Evolutionary conservation across 805 yeast species (phyloP), one percentile per base, ranked within the genome.

Genomic region (Candida nemodendra): DNA sequence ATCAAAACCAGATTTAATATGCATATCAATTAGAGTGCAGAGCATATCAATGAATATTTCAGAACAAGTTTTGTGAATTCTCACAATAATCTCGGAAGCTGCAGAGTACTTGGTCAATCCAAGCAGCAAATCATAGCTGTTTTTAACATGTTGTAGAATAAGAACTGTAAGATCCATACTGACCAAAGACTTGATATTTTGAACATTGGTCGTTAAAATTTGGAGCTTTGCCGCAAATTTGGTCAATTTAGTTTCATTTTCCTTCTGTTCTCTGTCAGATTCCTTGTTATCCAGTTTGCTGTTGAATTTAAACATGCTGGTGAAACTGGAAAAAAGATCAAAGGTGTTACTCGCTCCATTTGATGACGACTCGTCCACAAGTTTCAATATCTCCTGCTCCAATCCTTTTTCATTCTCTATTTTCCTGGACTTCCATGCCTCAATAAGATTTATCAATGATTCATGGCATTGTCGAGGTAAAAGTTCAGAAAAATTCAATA

Each of bases 141-240:
- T 65, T 44, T 80, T 79, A 4, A 91, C 91, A 22, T 74, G 75
- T 47, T 82, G 84, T 36, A 90, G 66, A 7, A 86, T 70, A 34
- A 76, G 74, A 42, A 86, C 74, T 1, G 91, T 83, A 32, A 91
- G 67, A 54, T 90, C 95, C 33, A 91, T 75, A 51, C 89, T 84
- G 42, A 91, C 81, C 21, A 86, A 76, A 4, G 81, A 72, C 51
- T 83, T 84, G 51, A 93, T 76, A 13, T 84, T 81, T 47, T 80
- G 81, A 44, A 93, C 72, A 46, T 86, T 86, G 26, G 78, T 81
- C 18, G 79, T 78, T 53, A 91, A 69, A 21, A 90, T 79, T 44
- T 85, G 87, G 18, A 89, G 74, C 48, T 82, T 81, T 1, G 95
- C 95, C 34, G 88, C 90, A 44, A 86, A 70, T 49, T 84, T 89